phyloP scores from a whole-genome alignment of 2,329 filamentous ascomycete genomes.

The Bimuria novae-zelandiae region DNA sequence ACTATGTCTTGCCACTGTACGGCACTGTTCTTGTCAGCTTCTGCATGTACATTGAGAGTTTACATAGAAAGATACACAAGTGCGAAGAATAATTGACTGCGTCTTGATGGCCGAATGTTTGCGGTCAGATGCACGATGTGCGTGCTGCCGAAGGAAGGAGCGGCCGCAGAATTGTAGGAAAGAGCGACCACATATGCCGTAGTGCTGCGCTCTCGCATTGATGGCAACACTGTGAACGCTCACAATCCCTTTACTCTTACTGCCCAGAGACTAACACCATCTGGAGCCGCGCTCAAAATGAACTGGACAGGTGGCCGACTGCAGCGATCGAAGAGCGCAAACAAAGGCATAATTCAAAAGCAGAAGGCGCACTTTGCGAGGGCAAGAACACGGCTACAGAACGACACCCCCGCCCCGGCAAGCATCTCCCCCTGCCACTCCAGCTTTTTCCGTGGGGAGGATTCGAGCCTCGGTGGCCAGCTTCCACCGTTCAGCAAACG shows the following conservation, averaged over 20 bases:
- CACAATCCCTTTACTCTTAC: no score
- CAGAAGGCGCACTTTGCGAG: constrained; percentile 55
- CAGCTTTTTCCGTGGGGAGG: constrained; percentile 24
- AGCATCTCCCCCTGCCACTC: constrained; percentile 28
- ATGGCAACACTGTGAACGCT: no score
- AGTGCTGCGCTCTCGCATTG: no score
- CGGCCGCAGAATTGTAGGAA: not conserved
- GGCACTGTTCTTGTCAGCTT: not conserved
- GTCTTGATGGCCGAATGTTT: no score
- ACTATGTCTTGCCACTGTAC: not conserved
- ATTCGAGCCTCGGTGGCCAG: constrained; percentile 8
- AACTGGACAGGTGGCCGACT: constrained; percentile 56
- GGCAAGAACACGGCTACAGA: constrained; percentile 40
- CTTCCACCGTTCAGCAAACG: constrained; percentile 13
- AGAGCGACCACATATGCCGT: no score
- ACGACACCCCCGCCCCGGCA: constrained; percentile 15
- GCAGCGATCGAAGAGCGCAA: constrained; percentile 44
- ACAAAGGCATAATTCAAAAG: constrained; percentile 43
- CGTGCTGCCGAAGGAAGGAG: not conserved
- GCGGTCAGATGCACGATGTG: not conserved
- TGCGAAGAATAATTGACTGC: no score
- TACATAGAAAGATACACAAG: no score
- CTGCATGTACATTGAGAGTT: no score
- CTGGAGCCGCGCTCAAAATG: constrained; percentile 36
- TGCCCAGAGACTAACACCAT: no score